phyloP scores from a whole-genome alignment of 73 alveolate species.

The Paramecium sonneborni region DNA sequence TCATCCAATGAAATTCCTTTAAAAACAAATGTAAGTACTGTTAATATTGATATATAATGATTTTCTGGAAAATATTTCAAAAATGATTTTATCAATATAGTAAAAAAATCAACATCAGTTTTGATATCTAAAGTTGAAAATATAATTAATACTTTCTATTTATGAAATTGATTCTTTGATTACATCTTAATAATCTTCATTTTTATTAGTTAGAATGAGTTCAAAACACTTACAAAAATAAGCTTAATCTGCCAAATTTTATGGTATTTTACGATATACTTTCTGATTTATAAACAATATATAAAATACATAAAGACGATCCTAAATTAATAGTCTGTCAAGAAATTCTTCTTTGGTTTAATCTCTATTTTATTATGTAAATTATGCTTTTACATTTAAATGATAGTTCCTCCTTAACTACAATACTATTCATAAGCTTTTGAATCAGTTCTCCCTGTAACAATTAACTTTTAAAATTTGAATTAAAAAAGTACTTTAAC shows the following conservation, averaged over 20 bases:
- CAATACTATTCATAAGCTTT: constrained; percentile 19
- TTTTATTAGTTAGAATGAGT: neutral
- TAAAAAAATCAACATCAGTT: neutral
- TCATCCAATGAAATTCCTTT: constrained; percentile 4
- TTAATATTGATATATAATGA: neutral
- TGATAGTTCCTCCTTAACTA: neutral
- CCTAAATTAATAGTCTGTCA: neutral
- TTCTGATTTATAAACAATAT: neutral
- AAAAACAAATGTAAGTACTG: constrained; percentile 19
- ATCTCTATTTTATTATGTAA: neutral
- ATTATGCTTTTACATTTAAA: neutral
- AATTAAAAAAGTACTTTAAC: neutral
- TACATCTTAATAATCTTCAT: constrained; percentile 24
- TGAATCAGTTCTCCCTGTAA: neutral
- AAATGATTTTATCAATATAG: neutral
- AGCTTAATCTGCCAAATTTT: neutral
- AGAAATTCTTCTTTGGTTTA: neutral
- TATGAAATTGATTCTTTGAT: neutral
- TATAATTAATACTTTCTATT: neutral
- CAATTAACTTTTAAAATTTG: neutral
- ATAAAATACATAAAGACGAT: neutral
- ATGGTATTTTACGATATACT: neutral
- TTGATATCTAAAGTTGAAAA: neutral
- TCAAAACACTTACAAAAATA: neutral
- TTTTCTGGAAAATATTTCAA: neutral